phyloP scores from a whole-genome alignment of 2,329 filamentous ascomycete genomes.

The Onygena corvina region DNA sequence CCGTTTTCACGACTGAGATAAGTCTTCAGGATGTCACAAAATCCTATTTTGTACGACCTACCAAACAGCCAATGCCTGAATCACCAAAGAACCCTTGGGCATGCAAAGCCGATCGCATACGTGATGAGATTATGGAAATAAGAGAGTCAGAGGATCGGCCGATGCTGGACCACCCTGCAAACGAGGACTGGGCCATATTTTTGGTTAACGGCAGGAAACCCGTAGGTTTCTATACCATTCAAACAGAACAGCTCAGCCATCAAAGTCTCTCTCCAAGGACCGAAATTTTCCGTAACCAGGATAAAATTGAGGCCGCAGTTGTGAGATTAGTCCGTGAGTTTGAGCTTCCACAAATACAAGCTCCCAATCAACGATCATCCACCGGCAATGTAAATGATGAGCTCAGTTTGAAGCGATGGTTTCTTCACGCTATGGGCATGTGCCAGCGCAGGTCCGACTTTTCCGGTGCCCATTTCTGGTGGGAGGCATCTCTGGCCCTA shows the following conservation, averaged over 20 bases:
- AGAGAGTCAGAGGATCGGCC: slow-evolving; percentile 37
- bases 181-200: slow-evolving; percentile 70
- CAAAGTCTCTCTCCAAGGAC: neutral
- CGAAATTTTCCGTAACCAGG: slow-evolving; percentile 59
- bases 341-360: slow-evolving; percentile 54
- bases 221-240: slow-evolving; percentile 8
- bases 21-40: slow-evolving; percentile 18
- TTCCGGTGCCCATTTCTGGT: slow-evolving; percentile 71
- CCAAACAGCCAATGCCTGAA: slow-evolving; percentile 11
- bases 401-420: slow-evolving; percentile 25
- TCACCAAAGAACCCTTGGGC: slow-evolving; percentile 20
- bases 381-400: neutral
- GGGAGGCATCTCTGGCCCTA: slow-evolving; percentile 67
- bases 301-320: slow-evolving; percentile 68
- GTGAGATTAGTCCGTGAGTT: slow-evolving; percentile 71
- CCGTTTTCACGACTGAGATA: slow-evolving; percentile 24
- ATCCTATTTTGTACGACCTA: slow-evolving; percentile 13
- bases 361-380: slow-evolving; percentile 10
- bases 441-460: slow-evolving; percentile 72
- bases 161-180: slow-evolving; percentile 60
- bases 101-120: slow-evolving; percentile 30
- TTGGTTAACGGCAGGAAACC: slow-evolving; percentile 65
- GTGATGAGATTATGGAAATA: slow-evolving; percentile 31
- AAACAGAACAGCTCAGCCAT: neutral
- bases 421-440: slow-evolving; percentile 59